A percentile compares a stretch with the other conserved stretches of the same genome.
Conservation (phyloP, 176 grass and related monocot species). For the Bolboschoenus planiculmis region DNA sequence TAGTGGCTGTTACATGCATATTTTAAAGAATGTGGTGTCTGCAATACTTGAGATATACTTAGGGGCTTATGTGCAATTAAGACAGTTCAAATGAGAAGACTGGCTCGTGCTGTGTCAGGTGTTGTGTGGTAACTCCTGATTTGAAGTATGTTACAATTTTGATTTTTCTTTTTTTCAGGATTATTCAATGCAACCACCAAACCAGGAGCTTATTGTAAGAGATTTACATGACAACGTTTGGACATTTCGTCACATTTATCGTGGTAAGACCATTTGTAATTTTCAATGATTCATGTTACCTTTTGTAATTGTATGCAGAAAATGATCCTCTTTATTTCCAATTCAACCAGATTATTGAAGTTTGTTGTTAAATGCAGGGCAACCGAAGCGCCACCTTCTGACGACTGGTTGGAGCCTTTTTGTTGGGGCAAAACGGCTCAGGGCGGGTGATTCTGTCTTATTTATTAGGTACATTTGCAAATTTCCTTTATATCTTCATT, state of each 20-base stretch:
- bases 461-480: slow-evolving; percentile 69
- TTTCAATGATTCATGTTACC: slow-evolving; percentile 14
- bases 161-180: slow-evolving; percentile 42
- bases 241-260: slow-evolving; percentile 99
- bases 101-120: neutral
- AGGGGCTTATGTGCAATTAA: neutral
- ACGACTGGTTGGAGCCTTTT: slow-evolving; percentile 99
- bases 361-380: slow-evolving; percentile 45
- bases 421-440: slow-evolving; percentile 88
- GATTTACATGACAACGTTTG: slow-evolving; percentile 95
- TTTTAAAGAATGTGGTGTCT: no score
- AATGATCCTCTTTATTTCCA: neutral
- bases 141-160: slow-evolving; percentile 16
- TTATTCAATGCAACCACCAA: slow-evolving; percentile 93
- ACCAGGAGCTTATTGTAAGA: slow-evolving; percentile 85
- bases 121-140: neutral
- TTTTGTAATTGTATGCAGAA: slow-evolving; percentile 2
- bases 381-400: slow-evolving; percentile 93
- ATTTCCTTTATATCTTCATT: neutral
- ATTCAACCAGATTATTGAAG: slow-evolving; percentile 3
- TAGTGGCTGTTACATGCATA: no score
- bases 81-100: neutral
- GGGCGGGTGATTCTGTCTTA: slow-evolving; percentile 90
- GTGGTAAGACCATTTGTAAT: slow-evolving; percentile 52
- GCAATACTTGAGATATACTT: neutral